Evolutionary conservation across 2,329 filamentous ascomycete species (phyloP), one percentile per base, ranked within the genome.

Genomic region (Rhynchosporium graminicola): DNA sequence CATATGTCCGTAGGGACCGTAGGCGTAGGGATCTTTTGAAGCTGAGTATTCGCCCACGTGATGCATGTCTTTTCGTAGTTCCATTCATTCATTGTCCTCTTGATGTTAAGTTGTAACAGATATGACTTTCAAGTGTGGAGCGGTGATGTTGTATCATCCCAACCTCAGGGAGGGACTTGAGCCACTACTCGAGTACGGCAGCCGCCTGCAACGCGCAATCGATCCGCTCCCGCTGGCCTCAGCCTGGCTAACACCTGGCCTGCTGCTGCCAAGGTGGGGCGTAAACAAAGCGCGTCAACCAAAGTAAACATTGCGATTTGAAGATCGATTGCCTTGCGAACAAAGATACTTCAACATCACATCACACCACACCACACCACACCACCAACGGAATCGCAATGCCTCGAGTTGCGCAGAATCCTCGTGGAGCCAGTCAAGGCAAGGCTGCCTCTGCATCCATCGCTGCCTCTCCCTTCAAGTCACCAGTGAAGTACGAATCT

Each of bases 341-440:
- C 61, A 38, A 43, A 56, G 20, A 59, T 20, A 6, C 33, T 36
- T 36, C 57, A 55, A 65, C 57, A 43, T 29, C 45, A 58, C 33
- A 46, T 29, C 45, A 58, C 33, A 46, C 43, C 43, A 46, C 40
- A 40, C 42, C 15, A 46, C 40, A 7, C 33, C 15, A 56, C 42
- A 20, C 33, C 50, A 62, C 29, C 20, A 45, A 60, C 57, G 5
- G 51, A 59, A 38, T 38, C 54, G 67, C 59, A 9, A 86, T 86
- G 83, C 82, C 83, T 76, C 82, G 83, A 75, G 79, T 83, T 60
- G 80, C 79, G 70, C 80, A 81, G 65, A 74, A 75, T 8, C 76
- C 77, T 29, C 74, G 74, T 4, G 61, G 61, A 66, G 71, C 71
- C 57, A 78, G 77, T 70, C 77, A 75, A 67, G 76, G 72, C 52